Base-by-base conservation (phyloP, 1,284 basidiomycete species). In the Papiliotrema flavescens region DNA sequence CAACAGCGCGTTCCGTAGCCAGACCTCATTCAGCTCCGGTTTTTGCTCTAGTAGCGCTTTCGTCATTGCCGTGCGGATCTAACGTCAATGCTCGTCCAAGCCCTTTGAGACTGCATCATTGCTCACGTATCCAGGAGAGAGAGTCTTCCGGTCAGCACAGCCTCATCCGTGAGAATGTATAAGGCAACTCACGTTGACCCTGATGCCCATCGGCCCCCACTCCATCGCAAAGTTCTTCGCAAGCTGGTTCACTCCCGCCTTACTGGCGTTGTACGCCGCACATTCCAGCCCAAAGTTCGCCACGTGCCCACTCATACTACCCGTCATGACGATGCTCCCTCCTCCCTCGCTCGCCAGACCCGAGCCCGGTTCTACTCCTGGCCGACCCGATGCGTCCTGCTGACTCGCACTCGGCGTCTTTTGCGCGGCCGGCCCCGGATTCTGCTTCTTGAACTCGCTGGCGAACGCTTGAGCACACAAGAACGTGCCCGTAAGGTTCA, bases 301-400 rank as follows among this genome's bases (percentile, higher is more conserved):
- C 62, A 91, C 85, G 45, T 84, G 84, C n/a, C 89, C 89, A 41
- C 87, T 88, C 87, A 92, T 90, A 52, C 87, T 89, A 23, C 88
- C 89, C 61, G 91, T 84, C 56, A 90, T 75, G 60, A 89, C 81
- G 62, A 91, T 89, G 62, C 87, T 89, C 1, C 89, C 89, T 15
- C 80, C 79, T 22, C 80, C 83, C 9, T 83, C 82, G 63, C 86
- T 11, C 28, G 28, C 28, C 28, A 32, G 11, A 2, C 44, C 45
- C 28, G 45, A 28, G 34, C 2, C 14, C 11, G 24, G n/a, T 11
- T 34, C 41, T 20, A 36, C 50, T 14, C 34, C 42, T 4, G 50
- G 26, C 22, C 22, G 28, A 13, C 28, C 42, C 20, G 19, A 13
- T 14, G 41, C 50, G 17, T 11, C 14, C 11, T 46, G 17, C 42